Base-by-base conservation (phyloP, 2,329 filamentous ascomycete species). In the Penicillium sp. region DNA sequence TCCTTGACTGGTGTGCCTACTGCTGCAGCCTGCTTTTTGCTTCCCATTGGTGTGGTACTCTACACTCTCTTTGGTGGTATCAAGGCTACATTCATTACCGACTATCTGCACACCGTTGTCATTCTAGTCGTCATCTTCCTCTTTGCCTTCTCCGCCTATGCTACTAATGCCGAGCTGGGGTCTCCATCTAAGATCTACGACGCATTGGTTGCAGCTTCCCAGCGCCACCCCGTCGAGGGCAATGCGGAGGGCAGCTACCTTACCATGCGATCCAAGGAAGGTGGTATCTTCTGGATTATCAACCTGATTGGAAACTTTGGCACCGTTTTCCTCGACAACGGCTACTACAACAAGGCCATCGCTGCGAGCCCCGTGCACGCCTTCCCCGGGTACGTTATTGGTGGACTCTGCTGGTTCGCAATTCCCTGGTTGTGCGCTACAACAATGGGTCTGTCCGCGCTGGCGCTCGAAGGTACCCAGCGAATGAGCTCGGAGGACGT, bases 311-410 rank as follows among this genome's bases (percentile, higher is more conserved):
- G 67, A 31, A 72, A 71, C 55, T 71, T 72, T 46, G 68, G 66
- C 5, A 92, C 89, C 1, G 90, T 95, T 4, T 95, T 95, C 77
- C 81, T 91, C 43, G 91, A 95, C 68, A 92, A 92, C 61, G 74
- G 89, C 14, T 96, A 95, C 77, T 96, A 92, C 76, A 94, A 96
- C 81, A 96, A 96, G 74, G 92, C 91, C 14, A 96, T 96, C 65
- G 91, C 92, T 6, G 91, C 92, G 0, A 88, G 86, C 21, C 91
- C 91, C 1, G 88, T 93, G 0, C 86, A 93, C 57, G 92, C 92
- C 0, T 83, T 97, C 2, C 92, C 92, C 0, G 92, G 92, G 16
- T 96, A 96, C 68, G 87, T 96, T 51, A 83, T 93, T 58, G 92
- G 92, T 5, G 92, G 92, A 21, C 81, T 96, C 1, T 87, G 85